These are phyloP conservation scores for Yamadazyma mexicana DNA, from an alignment of 1,139 yeast genomes.

Conservation along the genomic window DNA sequence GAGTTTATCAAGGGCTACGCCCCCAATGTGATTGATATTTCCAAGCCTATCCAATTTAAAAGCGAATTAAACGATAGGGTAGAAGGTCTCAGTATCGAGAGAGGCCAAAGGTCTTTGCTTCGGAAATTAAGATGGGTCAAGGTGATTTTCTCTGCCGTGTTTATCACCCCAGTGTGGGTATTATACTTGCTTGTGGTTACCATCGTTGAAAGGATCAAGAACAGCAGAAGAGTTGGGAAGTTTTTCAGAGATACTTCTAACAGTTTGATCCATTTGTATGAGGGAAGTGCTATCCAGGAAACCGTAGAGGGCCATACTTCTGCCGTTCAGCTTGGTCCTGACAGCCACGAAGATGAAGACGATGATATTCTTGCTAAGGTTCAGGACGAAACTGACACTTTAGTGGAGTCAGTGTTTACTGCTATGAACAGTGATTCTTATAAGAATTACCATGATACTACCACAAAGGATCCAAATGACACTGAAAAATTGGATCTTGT, in stretches of 20 bases:
- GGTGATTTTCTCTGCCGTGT: constrained; percentile 37
- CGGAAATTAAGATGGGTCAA: constrained; percentile 49
- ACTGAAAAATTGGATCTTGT: constrained; percentile 11
- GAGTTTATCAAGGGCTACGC: constrained; percentile 51
- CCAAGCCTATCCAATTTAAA: constrained; percentile 27
- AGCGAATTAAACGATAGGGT: constrained; percentile 5
- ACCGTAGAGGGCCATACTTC: neutral
- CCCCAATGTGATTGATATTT: constrained; percentile 53
- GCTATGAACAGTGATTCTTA: constrained; percentile 44
- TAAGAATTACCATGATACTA: constrained; percentile 20
- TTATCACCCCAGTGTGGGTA: constrained; percentile 57
- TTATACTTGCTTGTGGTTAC: constrained; percentile 48
- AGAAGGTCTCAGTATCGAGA: constrained; percentile 6
- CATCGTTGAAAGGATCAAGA: constrained; percentile 38
- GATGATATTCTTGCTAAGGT: constrained; percentile 16
- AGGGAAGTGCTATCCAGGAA: neutral
- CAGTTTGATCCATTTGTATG: constrained; percentile 32
- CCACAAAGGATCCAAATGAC: constrained; percentile 1
- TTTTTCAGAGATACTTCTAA: constrained; percentile 32
- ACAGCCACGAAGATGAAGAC: too few species aligned
- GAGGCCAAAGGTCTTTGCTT: constrained; percentile 15
- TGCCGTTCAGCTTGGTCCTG: too few species aligned
- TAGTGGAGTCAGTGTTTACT: constrained; percentile 61
- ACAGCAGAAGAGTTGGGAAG: constrained; percentile 30
- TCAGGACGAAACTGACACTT: constrained; percentile 55